A percentile compares a stretch with the other conserved stretches of the same genome.
Evolutionary conservation across 2,329 filamentous ascomycete genomes (phyloP).

Genomic region (Ophiosphaerella narmari): DNA sequence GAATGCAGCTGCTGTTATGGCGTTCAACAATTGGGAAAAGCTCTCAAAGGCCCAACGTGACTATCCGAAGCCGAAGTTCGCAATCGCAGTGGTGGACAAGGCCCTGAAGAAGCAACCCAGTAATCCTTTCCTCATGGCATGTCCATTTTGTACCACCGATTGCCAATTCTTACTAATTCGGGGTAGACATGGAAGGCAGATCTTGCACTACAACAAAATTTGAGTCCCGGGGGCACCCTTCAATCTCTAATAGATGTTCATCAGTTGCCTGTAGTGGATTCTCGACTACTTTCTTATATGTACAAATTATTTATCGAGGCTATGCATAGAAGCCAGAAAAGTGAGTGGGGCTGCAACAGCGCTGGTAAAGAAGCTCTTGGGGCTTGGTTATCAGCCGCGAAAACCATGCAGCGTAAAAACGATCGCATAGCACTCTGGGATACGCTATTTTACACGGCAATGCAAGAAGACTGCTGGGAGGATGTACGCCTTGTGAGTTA

Average conservation of each 20-base stretch:
- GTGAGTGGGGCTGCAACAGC: constrained; percentile 9
- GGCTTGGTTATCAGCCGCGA: constrained; percentile 37
- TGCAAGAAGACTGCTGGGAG: constrained; percentile 40
- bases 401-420: constrained; percentile 23
- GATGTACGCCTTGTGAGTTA: constrained; percentile 38
- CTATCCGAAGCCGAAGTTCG: constrained; percentile 42
- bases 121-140: constrained; percentile 43
- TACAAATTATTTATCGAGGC: constrained; percentile 32
- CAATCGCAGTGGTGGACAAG: constrained; percentile 37
- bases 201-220: constrained; percentile 23
- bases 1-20: constrained; percentile 24
- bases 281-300: constrained; percentile 30
- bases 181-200: constrained; percentile 41
- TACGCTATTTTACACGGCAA: constrained; percentile 30
- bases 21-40: constrained; percentile 42
- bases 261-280: constrained; percentile 31
- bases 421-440: constrained; percentile 35
- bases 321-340: constrained; percentile 10
- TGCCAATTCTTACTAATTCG: constrained; percentile 27
- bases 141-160: background rate
- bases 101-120: constrained; percentile 42
- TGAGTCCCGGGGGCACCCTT: constrained; percentile 11
- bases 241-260: constrained; percentile 21
- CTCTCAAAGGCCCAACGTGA: constrained; percentile 37
- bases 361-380: constrained; percentile 27